Percentiles rank a stretch among this genome's conserved stretches.
Evolutionary conservation across 1,284 basidiomycete species (phyloP).

Genomic region (Golubevia sp.): DNA sequence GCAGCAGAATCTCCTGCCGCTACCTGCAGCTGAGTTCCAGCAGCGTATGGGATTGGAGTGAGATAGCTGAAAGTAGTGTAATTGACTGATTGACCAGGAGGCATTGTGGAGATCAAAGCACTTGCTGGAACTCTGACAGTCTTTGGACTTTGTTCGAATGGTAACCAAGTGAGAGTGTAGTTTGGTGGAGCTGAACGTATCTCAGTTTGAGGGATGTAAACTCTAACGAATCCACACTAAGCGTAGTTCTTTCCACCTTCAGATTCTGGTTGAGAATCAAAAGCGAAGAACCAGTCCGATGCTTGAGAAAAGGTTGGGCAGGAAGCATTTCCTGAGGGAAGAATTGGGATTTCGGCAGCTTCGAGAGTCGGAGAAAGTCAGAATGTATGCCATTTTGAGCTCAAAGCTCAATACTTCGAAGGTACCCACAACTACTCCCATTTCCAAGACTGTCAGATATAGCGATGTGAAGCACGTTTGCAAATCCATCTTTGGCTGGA

Average conservation of each 20-base stretch:
- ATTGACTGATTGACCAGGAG: constrained; percentile 23
- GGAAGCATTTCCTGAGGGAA: too few relatives aligned
- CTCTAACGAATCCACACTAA: constrained; percentile 27
- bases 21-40: constrained; percentile 31
- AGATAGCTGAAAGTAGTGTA: constrained; percentile 23
- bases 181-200: constrained; percentile 21
- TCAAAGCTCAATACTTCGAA: constrained; percentile 1
- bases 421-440: constrained; percentile 26
- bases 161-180: constrained; percentile 33
- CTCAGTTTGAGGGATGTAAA: constrained; percentile 23
- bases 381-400: too few relatives aligned
- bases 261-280: constrained; percentile 13
- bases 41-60: constrained; percentile 18
- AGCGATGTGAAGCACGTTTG: constrained; percentile 20
- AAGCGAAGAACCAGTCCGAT: constrained; percentile 21
- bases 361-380: too few relatives aligned
- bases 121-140: constrained; percentile 25
- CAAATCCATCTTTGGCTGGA: constrained; percentile 19
- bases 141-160: constrained; percentile 19
- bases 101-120: too few relatives aligned
- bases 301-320: constrained; percentile 25
- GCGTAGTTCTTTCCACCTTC: constrained; percentile 13
- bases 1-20: constrained; percentile 29
- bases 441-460: constrained; percentile 28
- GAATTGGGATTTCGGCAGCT: too few relatives aligned